Conservation (phyloP, 495 filamentous ascomycete species). For the Xylaria nigripes region DNA sequence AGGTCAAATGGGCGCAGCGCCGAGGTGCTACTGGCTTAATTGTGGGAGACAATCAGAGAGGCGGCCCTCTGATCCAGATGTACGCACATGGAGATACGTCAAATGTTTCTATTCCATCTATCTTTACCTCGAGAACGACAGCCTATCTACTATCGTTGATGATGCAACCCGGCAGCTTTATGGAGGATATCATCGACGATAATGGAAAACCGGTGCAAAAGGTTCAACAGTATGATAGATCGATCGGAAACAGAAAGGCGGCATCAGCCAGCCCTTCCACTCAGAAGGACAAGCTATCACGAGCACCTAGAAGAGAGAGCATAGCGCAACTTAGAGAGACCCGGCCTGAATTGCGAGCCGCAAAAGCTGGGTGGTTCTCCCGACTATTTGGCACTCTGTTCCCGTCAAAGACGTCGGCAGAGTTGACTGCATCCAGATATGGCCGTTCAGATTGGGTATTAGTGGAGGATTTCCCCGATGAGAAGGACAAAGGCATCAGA, state of each 20-base stretch:
- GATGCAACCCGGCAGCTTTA: constrained; percentile 59
- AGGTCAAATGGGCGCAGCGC: constrained; percentile 92
- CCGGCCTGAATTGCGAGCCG: constrained; percentile 2
- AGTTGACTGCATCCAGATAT: constrained; percentile 57
- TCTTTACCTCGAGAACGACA: constrained; percentile 93
- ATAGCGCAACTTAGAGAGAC: constrained; percentile 9
- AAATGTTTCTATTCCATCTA: constrained; percentile 84
- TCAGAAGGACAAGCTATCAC: constrained; percentile 12
- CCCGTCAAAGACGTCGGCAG: constrained; percentile 15
- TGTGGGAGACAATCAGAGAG: constrained; percentile 85
- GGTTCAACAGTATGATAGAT: constrained; percentile 39
- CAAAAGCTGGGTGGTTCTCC: constrained; percentile 43
- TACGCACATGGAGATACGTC: constrained; percentile 91
- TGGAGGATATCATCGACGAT: constrained; percentile 48
- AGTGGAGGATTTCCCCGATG: constrained; percentile 60
- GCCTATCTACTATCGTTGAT: constrained; percentile 89
- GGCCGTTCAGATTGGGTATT: constrained; percentile 74
- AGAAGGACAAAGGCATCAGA: constrained; percentile 32
- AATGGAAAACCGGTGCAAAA: constrained; percentile 41
- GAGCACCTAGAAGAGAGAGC: constrained; percentile 15
- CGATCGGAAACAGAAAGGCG: constrained; percentile 31
- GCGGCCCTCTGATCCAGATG: constrained; percentile 89
- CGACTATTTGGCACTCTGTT: constrained; percentile 46
- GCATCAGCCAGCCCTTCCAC: constrained; percentile 23
- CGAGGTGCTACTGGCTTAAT: constrained; percentile 83